Evolutionary conservation across 129 eudicot species (phyloP).

Genomic region (Artemisia annua): DNA sequence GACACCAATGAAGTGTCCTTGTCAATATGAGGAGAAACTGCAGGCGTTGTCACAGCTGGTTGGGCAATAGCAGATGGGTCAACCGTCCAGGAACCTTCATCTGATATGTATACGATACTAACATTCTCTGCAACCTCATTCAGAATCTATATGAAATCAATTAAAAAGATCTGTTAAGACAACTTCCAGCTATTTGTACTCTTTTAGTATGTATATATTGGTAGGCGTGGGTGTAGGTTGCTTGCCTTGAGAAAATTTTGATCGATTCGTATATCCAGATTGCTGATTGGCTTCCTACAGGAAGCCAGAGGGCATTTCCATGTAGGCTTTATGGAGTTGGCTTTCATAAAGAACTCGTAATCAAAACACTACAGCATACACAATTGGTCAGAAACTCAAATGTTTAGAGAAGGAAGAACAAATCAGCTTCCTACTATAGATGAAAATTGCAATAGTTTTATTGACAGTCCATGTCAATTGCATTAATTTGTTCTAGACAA

Average conservation of each 20-base stretch:
- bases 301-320: constrained; percentile 37
- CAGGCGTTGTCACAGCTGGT: neutral
- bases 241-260: constrained; percentile 35
- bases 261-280: constrained; percentile 36
- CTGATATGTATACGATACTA: constrained; percentile 17
- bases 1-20: neutral
- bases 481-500: too few relatives aligned
- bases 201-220: neutral
- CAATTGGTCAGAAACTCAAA: neutral
- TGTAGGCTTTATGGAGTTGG: constrained; percentile 32
- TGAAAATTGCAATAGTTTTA: too few relatives aligned
- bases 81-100: constrained; percentile 43
- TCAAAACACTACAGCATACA: constrained; percentile 35
- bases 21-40: constrained; percentile 1
- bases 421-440: too few relatives aligned
- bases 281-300: constrained; percentile 33
- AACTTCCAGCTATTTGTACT: neutral
- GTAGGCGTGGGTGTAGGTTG: neutral
- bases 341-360: constrained; percentile 29
- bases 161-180: neutral
- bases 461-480: too few relatives aligned
- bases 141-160: neutral
- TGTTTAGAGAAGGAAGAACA: too few relatives aligned
- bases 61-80: neutral
- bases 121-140: neutral